phyloP scores from a whole-genome alignment of 1,284 basidiomycete genomes.

The Boletus sp. region DNA sequence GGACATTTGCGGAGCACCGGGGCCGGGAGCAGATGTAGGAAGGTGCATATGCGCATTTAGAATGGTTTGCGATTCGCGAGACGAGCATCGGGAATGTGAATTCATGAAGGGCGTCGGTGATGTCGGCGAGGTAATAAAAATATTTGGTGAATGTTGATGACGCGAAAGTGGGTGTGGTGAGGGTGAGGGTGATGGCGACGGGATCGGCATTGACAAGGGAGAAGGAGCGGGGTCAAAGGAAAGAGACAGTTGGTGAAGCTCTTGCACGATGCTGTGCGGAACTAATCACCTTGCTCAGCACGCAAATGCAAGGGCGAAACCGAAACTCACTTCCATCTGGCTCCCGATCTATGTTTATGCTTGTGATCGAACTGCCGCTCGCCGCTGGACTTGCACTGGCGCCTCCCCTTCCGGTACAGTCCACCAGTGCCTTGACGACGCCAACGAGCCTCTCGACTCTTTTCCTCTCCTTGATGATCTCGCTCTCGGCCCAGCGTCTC shows the following conservation, averaged over 20 bases:
- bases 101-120: slow-evolving; percentile 40
- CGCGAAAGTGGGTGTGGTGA: slow-evolving; percentile 24
- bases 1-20: slow-evolving; percentile 6
- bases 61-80: slow-evolving; percentile 25
- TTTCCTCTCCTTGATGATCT: slow-evolving; percentile 49
- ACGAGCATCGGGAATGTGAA: slow-evolving; percentile 42
- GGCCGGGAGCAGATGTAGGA: slow-evolving; percentile 21
- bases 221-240: slow-evolving; percentile 28
- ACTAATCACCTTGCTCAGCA: slow-evolving; percentile 44
- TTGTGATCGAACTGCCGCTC: background rate
- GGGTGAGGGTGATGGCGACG: slow-evolving; percentile 34
- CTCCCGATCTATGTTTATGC: slow-evolving; percentile 18
- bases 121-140: slow-evolving; percentile 69
- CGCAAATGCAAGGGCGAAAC: background rate
- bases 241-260: slow-evolving; percentile 44
- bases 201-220: slow-evolving; percentile 20
- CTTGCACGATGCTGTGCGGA: slow-evolving; percentile 59
- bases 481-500: slow-evolving; percentile 35
- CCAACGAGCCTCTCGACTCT: slow-evolving; percentile 52
- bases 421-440: slow-evolving; percentile 54
- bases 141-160: slow-evolving; percentile 56
- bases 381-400: slow-evolving; percentile 44
- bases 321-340: slow-evolving; percentile 22
- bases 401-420: slow-evolving; percentile 53
- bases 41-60: slow-evolving; percentile 13